phyloP scores from a whole-genome alignment of 495 filamentous ascomycete species.

The Talaromyces proteolyticus region DNA sequence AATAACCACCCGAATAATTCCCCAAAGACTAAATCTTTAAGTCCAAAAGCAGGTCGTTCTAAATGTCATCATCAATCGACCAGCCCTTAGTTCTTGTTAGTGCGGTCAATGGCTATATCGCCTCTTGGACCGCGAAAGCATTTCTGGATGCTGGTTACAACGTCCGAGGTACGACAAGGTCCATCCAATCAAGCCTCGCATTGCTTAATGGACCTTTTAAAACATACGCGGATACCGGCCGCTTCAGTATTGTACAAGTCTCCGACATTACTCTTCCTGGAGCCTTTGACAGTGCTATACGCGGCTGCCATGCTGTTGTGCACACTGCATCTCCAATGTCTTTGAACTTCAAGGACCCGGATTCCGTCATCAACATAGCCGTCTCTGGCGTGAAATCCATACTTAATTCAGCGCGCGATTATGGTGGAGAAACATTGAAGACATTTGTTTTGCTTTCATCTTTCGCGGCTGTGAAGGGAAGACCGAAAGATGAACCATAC shows the following conservation, averaged over 20 bases:
- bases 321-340: slow-evolving; percentile 15
- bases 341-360: slow-evolving; percentile 42
- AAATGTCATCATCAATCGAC: not conserved
- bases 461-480: slow-evolving; percentile 31
- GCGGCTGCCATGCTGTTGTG: not conserved
- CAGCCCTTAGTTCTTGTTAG: slow-evolving; percentile 28
- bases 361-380: slow-evolving; percentile 67
- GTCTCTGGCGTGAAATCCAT: not conserved
- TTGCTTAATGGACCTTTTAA: not conserved
- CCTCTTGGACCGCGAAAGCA: slow-evolving; percentile 30
- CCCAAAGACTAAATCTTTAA: no score
- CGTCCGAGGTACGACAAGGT: slow-evolving; percentile 25
- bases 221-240: slow-evolving; percentile 14
- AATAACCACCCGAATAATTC: no score
- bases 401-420: not conserved
- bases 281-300: slow-evolving; percentile 26
- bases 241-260: slow-evolving; percentile 28
- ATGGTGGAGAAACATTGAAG: not conserved
- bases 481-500: slow-evolving; percentile 24
- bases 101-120: slow-evolving; percentile 40
- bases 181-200: not conserved
- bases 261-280: slow-evolving; percentile 28
- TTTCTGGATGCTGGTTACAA: slow-evolving; percentile 32
- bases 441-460: slow-evolving; percentile 45
- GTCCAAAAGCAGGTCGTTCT: no score